phyloP scores from a whole-genome alignment of 75 land plant species.

The Pinus taeda region DNA sequence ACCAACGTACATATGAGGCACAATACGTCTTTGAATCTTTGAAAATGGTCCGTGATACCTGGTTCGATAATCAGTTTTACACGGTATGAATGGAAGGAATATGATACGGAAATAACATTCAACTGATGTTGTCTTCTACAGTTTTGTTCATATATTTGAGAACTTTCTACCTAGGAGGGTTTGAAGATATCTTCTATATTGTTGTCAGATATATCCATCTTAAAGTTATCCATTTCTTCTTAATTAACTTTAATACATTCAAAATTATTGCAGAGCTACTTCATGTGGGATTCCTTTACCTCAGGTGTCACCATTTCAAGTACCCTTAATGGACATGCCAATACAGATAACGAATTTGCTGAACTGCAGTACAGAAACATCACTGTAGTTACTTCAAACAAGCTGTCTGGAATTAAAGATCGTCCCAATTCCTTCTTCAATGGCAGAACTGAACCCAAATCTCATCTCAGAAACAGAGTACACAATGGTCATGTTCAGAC shows the following conservation, averaged over 20 bases:
- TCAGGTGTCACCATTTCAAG: constrained; percentile 72
- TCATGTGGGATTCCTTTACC: constrained; percentile 87
- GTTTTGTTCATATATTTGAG: neutral
- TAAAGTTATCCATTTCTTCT: neutral
- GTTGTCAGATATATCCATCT: neutral
- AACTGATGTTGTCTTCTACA: neutral
- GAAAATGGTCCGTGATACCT: constrained; percentile 64
- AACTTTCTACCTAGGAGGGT: neutral
- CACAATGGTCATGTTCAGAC: constrained; percentile 91
- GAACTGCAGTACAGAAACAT: constrained; percentile 59
- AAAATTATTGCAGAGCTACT: constrained; percentile 54
- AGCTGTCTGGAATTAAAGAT: constrained; percentile 69
- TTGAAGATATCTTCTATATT: neutral
- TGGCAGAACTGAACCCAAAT: constrained; percentile 44
- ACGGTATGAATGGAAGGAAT: constrained; percentile 26
- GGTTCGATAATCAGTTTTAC: constrained; percentile 59
- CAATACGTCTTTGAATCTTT: constrained; percentile 62
- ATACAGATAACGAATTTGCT: constrained; percentile 70
- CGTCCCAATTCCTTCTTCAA: constrained; percentile 82
- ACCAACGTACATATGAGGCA: constrained; percentile 64
- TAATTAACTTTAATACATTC: constrained; percentile 8
- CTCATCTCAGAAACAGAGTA: constrained; percentile 49
- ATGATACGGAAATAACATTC: neutral
- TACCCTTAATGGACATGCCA: constrained; percentile 32
- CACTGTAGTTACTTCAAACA: constrained; percentile 80